These are phyloP conservation scores for Aspergillus texensis DNA, from an alignment of 2,329 filamentous ascomycete species.

Conservation along the genomic window DNA sequence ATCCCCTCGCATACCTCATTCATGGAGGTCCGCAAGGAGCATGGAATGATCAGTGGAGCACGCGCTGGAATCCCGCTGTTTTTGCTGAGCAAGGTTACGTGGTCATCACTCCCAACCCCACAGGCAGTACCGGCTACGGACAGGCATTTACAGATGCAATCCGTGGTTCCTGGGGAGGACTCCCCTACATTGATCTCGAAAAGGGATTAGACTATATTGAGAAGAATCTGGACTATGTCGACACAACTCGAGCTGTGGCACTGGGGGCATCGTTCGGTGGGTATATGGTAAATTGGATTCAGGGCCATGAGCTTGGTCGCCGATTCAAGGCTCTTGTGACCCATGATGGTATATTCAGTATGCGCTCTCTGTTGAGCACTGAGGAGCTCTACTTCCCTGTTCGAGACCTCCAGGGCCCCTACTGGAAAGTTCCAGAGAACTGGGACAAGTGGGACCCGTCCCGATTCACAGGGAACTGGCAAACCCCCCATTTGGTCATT, in stretches of 20 bases:
- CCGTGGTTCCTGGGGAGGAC: slow-evolving; percentile 56
- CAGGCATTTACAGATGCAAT: slow-evolving; percentile 57
- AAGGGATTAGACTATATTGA: slow-evolving; percentile 57
- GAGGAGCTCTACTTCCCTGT: slow-evolving; percentile 61
- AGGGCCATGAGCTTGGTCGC: slow-evolving; percentile 56
- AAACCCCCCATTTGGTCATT: slow-evolving; percentile 84
- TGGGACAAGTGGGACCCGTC: slow-evolving; percentile 64
- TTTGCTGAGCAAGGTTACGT: slow-evolving; percentile 66
- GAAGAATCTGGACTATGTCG: slow-evolving; percentile 54
- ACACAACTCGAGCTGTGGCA: slow-evolving; percentile 56
- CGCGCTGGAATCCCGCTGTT: slow-evolving; percentile 57
- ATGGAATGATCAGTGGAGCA: slow-evolving; percentile 59
- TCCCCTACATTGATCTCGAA: slow-evolving; percentile 59
- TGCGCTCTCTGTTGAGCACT: slow-evolving; percentile 46
- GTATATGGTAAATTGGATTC: slow-evolving; percentile 64
- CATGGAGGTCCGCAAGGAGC: slow-evolving; percentile 57
- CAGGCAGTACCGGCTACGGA: slow-evolving; percentile 61
- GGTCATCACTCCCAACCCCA: slow-evolving; percentile 62
- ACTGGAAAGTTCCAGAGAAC: slow-evolving; percentile 53
- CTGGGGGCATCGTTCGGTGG: slow-evolving; percentile 61
- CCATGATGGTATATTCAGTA: slow-evolving; percentile 54
- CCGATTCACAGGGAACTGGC: slow-evolving; percentile 67
- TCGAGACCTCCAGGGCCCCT: slow-evolving; percentile 54
- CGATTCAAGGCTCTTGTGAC: slow-evolving; percentile 62
- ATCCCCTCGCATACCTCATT: slow-evolving; percentile 57